Evolutionary conservation across 179 eudicot genomes (phyloP).

Genomic region (Nepenthes alata): DNA sequence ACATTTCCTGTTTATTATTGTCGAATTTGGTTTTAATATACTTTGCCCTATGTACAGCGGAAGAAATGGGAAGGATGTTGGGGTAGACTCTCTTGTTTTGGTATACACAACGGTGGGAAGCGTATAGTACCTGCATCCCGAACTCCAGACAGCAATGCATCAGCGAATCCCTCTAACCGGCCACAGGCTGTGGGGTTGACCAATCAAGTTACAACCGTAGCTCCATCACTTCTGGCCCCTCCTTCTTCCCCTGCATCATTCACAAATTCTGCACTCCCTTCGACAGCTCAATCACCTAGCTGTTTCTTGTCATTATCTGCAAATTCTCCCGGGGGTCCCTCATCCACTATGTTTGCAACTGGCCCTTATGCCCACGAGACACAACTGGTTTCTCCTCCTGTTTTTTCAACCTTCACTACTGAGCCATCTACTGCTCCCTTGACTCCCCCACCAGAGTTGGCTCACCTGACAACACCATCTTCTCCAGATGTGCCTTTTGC

Average conservation of each 20-base stretch:
- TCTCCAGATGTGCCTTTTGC: constrained; percentile 98
- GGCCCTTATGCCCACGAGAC: constrained; percentile 97
- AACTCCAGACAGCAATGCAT: constrained; percentile 53
- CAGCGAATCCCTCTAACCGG: constrained; percentile 53
- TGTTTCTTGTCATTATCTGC: constrained; percentile 57
- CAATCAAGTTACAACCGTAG: constrained; percentile 43
- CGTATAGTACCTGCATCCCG: constrained; percentile 92
- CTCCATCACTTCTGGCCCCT: constrained; percentile 82
- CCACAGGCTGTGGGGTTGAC: constrained; percentile 42
- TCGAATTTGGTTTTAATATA: constrained; percentile 4
- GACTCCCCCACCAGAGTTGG: constrained; percentile 94
- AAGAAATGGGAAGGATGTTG: constrained; percentile 88
- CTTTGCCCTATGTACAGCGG: constrained; percentile 31
- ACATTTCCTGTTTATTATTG: constrained; percentile 1
- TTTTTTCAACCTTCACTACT: constrained; percentile 84
- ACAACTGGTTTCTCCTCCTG: constrained; percentile 91
- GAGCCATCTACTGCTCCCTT: constrained; percentile 98
- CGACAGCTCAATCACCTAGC: constrained; percentile 88
- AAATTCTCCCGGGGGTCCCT: constrained; percentile 78
- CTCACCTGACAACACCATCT: constrained; percentile 91
- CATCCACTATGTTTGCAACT: constrained; percentile 69
- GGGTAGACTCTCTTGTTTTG: constrained; percentile 74
- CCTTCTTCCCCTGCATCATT: constrained; percentile 98
- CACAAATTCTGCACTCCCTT: constrained; percentile 73
- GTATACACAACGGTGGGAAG: constrained; percentile 72